Evolutionary conservation across 352 stramenopile species (phyloP).

Genomic region (Achlya hypogyna): DNA sequence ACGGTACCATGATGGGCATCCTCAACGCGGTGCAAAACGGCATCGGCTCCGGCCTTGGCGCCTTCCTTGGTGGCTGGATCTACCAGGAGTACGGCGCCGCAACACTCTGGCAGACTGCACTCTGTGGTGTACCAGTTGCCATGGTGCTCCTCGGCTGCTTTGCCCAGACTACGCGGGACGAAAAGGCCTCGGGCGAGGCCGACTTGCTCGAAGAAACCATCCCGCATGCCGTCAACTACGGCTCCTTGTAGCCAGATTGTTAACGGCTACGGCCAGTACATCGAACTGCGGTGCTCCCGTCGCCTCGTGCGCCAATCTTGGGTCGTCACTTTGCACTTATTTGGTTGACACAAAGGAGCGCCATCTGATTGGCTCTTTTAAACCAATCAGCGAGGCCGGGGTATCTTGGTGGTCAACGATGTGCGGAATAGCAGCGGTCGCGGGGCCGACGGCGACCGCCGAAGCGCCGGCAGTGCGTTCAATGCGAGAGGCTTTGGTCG

Average conservation of each 20-base stretch:
- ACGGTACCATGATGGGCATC: conserved; percentile 71
- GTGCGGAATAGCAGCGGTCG: conserved; percentile 31
- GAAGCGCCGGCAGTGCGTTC: background rate
- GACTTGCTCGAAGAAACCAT: background rate
- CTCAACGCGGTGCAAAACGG: conserved; percentile 73
- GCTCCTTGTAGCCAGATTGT: background rate
- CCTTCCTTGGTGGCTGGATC: conserved; percentile 64
- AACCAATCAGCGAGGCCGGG: background rate
- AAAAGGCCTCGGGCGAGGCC: background rate
- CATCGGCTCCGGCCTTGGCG: conserved; percentile 46
- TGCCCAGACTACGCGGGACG: background rate
- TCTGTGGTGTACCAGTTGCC: conserved; percentile 50
- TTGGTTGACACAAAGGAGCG: background rate
- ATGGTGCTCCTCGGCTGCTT: background rate
- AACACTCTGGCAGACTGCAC: conserved; percentile 13
- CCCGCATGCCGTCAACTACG: background rate
- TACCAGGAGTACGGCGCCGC: conserved; percentile 56
- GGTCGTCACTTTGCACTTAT: too few relatives aligned
- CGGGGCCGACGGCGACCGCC: conserved; percentile 15
- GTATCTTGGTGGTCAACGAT: conserved; percentile 18
- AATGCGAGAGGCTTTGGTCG: conserved; percentile 18
- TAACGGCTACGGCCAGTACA: too few relatives aligned
- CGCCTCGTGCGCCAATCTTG: too few relatives aligned
- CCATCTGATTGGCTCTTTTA: background rate
- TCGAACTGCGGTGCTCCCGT: too few relatives aligned